Percentiles rank a stretch among this genome's conserved stretches.
Evolutionary conservation across 768 basidiomycete species (phyloP).

Genomic region (Russula foetens): DNA sequence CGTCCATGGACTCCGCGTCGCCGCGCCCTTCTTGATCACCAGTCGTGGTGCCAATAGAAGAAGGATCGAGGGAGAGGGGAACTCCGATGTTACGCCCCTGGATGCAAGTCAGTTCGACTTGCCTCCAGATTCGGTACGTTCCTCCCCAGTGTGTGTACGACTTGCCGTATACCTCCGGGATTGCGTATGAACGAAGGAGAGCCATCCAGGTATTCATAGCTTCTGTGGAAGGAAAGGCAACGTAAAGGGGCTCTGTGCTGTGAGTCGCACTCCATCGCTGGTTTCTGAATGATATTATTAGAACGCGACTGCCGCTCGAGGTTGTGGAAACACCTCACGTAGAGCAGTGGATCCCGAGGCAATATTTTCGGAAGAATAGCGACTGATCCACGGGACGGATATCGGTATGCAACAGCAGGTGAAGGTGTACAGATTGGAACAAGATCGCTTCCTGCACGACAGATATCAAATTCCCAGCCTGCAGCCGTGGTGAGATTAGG

Average conservation of each 20-base stretch:
- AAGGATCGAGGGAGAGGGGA: conserved; percentile 32
- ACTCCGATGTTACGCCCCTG: conserved; percentile 69
- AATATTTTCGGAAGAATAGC: conserved; percentile 68
- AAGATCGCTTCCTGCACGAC: conserved; percentile 54
- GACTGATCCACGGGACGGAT: conserved; percentile 71
- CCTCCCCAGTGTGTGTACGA: conserved; percentile 49
- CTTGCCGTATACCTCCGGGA: conserved; percentile 69
- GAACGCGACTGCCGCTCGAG: not conserved
- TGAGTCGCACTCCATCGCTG: conserved; percentile 50
- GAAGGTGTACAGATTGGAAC: conserved; percentile 65
- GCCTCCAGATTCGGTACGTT: conserved; percentile 82
- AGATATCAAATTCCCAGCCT: not conserved
- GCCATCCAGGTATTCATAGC: conserved; percentile 68
- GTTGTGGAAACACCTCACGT: conserved; percentile 33
- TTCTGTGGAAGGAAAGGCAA: conserved; percentile 61
- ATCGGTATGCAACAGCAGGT: conserved; percentile 70
- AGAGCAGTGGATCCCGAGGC: conserved; percentile 59
- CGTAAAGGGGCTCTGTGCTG: conserved; percentile 59
- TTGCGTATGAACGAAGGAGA: conserved; percentile 72
- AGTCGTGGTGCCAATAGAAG: conserved; percentile 16
- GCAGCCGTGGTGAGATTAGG: not conserved
- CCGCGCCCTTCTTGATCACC: conserved; percentile 17
- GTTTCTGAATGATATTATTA: conserved; percentile 32
- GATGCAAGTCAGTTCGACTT: conserved; percentile 62
- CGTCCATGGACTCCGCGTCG: conserved; percentile 43